Conservation (phyloP, 2,329 filamentous ascomycete genomes). For the Fusarium paranaense region DNA sequence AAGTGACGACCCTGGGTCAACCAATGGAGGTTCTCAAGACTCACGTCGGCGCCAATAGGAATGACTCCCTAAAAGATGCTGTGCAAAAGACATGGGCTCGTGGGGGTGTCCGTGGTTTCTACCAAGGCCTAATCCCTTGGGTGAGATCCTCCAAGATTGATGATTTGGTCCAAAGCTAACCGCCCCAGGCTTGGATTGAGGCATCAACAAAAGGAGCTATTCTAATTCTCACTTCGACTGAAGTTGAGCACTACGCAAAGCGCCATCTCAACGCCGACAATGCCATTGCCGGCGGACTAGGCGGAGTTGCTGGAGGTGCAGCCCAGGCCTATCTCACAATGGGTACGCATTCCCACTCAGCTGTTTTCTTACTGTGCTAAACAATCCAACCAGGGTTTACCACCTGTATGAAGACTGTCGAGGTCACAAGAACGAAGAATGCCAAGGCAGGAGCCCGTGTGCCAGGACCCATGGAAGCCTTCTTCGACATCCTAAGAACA, state of each 20-base stretch:
- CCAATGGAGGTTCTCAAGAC: slow-evolving; percentile 21
- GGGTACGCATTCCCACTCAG: neutral
- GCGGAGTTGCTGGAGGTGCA: slow-evolving; percentile 11
- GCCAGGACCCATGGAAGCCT: slow-evolving; percentile 19
- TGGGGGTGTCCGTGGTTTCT: slow-evolving; percentile 11
- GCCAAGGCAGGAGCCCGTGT: neutral
- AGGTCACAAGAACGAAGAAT: slow-evolving; percentile 14
- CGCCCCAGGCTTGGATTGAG: slow-evolving; percentile 17
- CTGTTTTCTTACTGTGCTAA: neutral
- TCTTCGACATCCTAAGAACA: slow-evolving; percentile 7
- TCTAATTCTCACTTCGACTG: slow-evolving; percentile 12
- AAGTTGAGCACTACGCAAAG: slow-evolving; percentile 14
- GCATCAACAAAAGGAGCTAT: slow-evolving; percentile 19
- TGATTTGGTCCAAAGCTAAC: neutral
- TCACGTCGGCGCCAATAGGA: slow-evolving; percentile 10
- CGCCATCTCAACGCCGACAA: neutral
- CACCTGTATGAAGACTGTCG: slow-evolving; percentile 22
- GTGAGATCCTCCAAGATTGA: neutral
- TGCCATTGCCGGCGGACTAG: neutral
- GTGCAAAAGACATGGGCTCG: slow-evolving; percentile 14
- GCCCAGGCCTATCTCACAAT: slow-evolving; percentile 23
- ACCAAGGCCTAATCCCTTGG: slow-evolving; percentile 23
- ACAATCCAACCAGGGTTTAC: slow-evolving; percentile 1
- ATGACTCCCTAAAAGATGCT: slow-evolving; percentile 7
- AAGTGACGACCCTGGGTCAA: slow-evolving; percentile 12